phyloP scores from a whole-genome alignment of 768 basidiomycete genomes.

The Russula ochroleuca region DNA sequence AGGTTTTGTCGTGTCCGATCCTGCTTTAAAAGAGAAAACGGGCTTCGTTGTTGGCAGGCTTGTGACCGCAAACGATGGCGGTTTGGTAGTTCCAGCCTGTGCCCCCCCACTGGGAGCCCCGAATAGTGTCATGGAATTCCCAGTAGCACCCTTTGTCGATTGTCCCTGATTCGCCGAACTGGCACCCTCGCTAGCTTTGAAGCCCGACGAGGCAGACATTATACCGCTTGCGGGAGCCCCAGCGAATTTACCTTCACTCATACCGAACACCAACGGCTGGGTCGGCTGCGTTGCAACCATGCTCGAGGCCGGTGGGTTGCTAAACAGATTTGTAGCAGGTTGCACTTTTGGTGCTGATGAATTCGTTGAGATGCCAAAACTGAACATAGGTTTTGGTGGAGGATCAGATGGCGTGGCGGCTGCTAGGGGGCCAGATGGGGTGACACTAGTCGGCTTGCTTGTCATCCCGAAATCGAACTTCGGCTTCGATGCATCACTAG shows the following conservation, averaged over 20 bases:
- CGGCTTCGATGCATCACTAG: slow-evolving; percentile 18
- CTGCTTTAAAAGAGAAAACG: slow-evolving; percentile 11
- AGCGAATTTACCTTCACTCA: slow-evolving; percentile 1
- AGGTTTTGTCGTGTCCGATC: slow-evolving; percentile 1
- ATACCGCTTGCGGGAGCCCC: neutral
- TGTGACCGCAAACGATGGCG: neutral
- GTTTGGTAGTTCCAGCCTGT: slow-evolving; percentile 1
- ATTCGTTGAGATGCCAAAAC: slow-evolving; percentile 2
- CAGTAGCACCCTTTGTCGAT: neutral
- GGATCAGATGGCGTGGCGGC: slow-evolving; percentile 9
- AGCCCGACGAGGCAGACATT: neutral
- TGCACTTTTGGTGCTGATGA: slow-evolving; percentile 5
- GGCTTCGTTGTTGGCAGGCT: slow-evolving; percentile 1
- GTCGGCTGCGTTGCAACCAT: neutral
- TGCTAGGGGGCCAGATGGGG: slow-evolving; percentile 16
- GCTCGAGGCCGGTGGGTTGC: slow-evolving; percentile 12
- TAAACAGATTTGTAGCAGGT: slow-evolving; percentile 15
- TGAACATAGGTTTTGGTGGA: slow-evolving; percentile 9
- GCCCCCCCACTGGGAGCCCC: slow-evolving; percentile 1
- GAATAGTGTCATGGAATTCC: neutral
- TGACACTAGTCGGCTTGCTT: slow-evolving; percentile 17
- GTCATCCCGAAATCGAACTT: slow-evolving; percentile 29
- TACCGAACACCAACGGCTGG: slow-evolving; percentile 12
- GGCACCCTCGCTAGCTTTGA: slow-evolving; percentile 4
- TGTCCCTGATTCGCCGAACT: slow-evolving; percentile 7